phyloP scores from a whole-genome alignment of 2,329 filamentous ascomycete genomes.

The Tolypocladium inflatum region DNA sequence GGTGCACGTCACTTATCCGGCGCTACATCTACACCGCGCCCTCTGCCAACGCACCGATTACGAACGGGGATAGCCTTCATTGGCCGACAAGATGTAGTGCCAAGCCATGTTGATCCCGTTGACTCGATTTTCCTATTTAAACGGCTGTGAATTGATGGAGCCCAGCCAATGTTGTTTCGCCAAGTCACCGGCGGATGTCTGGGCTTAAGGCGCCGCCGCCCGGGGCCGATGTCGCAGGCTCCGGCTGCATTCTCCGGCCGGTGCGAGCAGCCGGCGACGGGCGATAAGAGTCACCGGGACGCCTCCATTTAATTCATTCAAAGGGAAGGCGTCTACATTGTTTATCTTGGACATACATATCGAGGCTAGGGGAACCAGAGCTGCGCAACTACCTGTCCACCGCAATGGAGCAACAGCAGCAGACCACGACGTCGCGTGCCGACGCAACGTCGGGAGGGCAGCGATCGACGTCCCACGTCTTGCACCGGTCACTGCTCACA shows the following conservation, averaged over 20 bases:
- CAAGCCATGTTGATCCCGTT: not conserved
- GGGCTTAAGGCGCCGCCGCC: not conserved
- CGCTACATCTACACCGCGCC: not conserved
- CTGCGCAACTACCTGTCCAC: not conserved
- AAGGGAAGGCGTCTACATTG: not conserved
- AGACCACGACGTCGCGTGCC: not conserved
- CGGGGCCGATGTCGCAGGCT: not conserved
- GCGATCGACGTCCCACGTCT: slow-evolving; percentile 11
- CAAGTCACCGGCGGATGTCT: not conserved
- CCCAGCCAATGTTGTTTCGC: not conserved
- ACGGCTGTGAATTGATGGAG: not conserved
- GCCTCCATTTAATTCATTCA: not conserved
- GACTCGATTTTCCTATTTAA: not conserved
- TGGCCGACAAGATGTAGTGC: not conserved
- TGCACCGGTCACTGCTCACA: slow-evolving; percentile 23
- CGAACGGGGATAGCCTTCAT: not conserved
- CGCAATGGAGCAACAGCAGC: not conserved
- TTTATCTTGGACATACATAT: not conserved
- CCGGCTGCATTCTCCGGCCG: not conserved
- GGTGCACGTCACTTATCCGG: not conserved
- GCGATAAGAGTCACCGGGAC: not conserved
- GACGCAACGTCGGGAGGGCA: not conserved
- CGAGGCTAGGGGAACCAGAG: not conserved
- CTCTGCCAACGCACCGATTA: not conserved
- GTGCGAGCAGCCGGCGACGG: not conserved